A percentile compares a stretch with the other conserved stretches of the same genome.
These are phyloP conservation scores for Termitomyces sp. DNA, from an alignment of 768 basidiomycete genomes.

Conservation along the genomic window DNA sequence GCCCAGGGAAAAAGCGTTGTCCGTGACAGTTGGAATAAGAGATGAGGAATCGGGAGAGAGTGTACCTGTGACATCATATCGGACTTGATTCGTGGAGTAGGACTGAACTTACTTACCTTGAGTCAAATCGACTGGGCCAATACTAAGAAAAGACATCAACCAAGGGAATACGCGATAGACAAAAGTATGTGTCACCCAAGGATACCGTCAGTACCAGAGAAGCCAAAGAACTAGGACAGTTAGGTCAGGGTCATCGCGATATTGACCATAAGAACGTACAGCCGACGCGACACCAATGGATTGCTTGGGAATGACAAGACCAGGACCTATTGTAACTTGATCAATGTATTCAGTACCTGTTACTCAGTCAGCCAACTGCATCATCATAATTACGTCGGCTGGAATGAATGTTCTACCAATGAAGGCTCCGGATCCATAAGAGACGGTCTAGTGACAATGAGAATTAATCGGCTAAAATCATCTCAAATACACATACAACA, in stretches of 20 bases:
- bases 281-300: constrained; percentile 59
- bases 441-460: constrained; percentile 32
- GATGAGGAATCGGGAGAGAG: constrained; percentile 18
- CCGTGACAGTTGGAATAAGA: constrained; percentile 48
- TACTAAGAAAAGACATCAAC: constrained; percentile 26
- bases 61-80: constrained; percentile 19
- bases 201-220: constrained; percentile 11
- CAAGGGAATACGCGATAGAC: background rate
- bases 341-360: constrained; percentile 44
- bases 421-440: constrained; percentile 59
- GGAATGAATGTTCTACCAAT: constrained; percentile 29
- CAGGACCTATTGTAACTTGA: constrained; percentile 42
- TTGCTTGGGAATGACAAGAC: constrained; percentile 45
- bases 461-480: background rate
- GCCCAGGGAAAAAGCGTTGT: constrained; percentile 40
- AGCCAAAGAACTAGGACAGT: constrained; percentile 28
- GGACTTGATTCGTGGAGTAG: background rate
- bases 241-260: constrained; percentile 1
- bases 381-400: background rate
- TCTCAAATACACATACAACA: constrained; percentile 34
- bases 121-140: constrained; percentile 56
- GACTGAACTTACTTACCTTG: constrained; percentile 21
- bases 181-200: too few relatives aligned
- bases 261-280: constrained; percentile 9
- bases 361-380: background rate